Evolutionary conservation across 2,329 filamentous ascomycete genomes (phyloP), one percentile per base, ranked within the genome.

Genomic region (Triangularia verruculosa): DNA sequence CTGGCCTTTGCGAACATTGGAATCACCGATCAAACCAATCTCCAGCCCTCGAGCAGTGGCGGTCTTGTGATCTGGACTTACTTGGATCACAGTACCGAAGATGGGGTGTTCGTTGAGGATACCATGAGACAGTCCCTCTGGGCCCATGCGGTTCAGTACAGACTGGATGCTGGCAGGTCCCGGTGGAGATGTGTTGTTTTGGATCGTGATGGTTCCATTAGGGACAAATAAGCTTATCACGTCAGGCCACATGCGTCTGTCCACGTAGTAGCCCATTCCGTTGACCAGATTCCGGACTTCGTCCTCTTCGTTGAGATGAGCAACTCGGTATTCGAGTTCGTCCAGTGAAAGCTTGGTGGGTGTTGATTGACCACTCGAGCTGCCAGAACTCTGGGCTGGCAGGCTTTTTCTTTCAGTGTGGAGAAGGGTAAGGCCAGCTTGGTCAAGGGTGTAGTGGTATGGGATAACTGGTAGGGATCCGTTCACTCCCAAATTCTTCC

Each of bases 241-340:
- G 51, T 67, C 64, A 2, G 63, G 52, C 67, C 67, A 69, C 63
- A 67, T 66, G 0, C 65, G 61, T 11, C 64, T 63, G 43, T 69
- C 67, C 55, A 69, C 64, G 32, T 67, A 67, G 43, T 69, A 65
- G 13, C 65, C 67, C 32, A 54, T 61, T 11, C 55, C 22, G 51
- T 69, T 65, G 28, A 66, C 61, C n/a, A 69, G 56, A 47, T 69
- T 69, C 3, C 67, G 65, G 11, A 69, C 62, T 34, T 66, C 65
- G 57, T 69, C 67, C 58, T 69, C 67, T 32, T 69, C 67, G 64
- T 69, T 69, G 34, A 69, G 62, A 6, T 51, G 63, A 27, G 34
- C 56, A 30, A 69, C 57, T 12, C 65, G 61, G 34, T 64, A 65
- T 27, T 60, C 57, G 4, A 69, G 54, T 25, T 66, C 63, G 0